Evolutionary conservation across 306 rosid genomes (phyloP), one percentile per base, ranked within the genome.

Genomic region (Lagenaria siceraria): DNA sequence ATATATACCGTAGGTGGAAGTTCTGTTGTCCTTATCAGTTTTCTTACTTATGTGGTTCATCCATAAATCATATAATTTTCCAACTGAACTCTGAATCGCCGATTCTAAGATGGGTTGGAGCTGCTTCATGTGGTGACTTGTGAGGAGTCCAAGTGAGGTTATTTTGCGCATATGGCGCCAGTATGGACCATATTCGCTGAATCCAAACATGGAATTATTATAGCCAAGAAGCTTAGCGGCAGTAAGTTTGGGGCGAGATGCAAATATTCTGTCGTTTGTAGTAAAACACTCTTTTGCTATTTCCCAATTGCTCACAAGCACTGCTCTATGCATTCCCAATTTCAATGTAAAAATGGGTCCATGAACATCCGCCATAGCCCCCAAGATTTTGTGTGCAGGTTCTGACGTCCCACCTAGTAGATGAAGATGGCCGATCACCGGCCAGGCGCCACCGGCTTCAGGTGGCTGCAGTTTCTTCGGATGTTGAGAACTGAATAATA

Each of bases 211-310:
- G 2, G 89, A 85, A 15, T 82, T 27, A 83, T 87, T 79, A 83
- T 88, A 90, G n/a, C 87, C 90, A 82, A 88, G 85, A 25, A 27
- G 86, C 80, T 86, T 82, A 31, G 90, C 33, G 0, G 87, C 89
- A 1, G 78, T 83, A 5, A 84, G 79, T 2, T 77, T 80, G 22
- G 92, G 92, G 3, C 92, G 88, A 2, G 90, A 83, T 10, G 96
- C 89, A 0, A 88, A 81, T 3, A 87, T 81, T 69, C 18, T 82
- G 84, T 90, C 92, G 43, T 88, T 85, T 0, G 78, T 72, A 31
- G 92, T 88, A 81, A 88, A 85, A 76, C 92, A 88, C 36, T 90
- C 91, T 10, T 74, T 82, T 0, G 91, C 91, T 11, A 84, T 84
- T 83, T 88, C 89, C 84, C 90, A 88, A 53, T 77, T 80, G 66